These are phyloP conservation scores for Geranomyces variabilis DNA, from an alignment of 192 early-diverging fungal species.

Conservation along the genomic window DNA sequence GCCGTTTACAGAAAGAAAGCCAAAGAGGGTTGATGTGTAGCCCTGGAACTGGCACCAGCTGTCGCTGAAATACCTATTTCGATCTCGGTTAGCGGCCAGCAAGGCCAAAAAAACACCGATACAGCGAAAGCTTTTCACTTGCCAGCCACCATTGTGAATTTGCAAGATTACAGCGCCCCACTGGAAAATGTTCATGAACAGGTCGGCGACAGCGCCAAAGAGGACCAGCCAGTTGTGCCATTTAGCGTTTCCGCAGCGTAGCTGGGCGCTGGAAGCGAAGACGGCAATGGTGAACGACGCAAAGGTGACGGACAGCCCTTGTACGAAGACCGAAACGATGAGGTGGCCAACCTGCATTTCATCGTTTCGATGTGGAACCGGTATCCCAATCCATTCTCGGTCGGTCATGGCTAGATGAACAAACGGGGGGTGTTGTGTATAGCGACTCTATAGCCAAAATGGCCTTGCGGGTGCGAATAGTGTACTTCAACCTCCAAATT, in stretches of 20 bases:
- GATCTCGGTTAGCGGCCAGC: neutral
- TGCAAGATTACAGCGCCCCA: constrained; percentile 9
- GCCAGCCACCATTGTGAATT: neutral
- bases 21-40: neutral
- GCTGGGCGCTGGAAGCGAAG: neutral
- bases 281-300: neutral
- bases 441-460: no score
- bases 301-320: no score
- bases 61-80: constrained; percentile 9
- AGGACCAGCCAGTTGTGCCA: constrained; percentile 29
- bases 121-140: neutral
- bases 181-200: constrained; percentile 20
- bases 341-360: no score
- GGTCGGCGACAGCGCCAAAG: neutral
- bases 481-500: no score
- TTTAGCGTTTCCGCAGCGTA: neutral
- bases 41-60: constrained; percentile 31
- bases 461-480: no score
- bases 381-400: no score
- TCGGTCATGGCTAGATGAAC: no score
- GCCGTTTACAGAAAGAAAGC: constrained; percentile 14
- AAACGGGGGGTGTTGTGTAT: no score
- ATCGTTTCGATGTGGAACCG: no score
- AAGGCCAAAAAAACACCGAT: neutral
- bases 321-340: no score